Conservation (phyloP, 441 rosid genomes). For the Gossypium davidsonii region DNA sequence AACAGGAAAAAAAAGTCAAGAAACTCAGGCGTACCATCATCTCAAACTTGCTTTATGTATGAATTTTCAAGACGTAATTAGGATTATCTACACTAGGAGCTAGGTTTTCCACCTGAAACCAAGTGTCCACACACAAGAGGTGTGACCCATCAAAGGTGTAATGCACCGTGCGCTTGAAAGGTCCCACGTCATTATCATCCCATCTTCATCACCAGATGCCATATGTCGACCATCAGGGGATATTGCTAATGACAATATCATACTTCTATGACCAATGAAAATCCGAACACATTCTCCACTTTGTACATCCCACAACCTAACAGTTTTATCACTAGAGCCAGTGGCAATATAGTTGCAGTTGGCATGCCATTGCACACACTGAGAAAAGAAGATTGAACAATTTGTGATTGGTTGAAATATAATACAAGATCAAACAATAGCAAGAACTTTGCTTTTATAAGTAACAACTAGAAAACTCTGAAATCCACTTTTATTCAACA, state of each 20-base stretch:
- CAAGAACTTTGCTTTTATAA: not conserved
- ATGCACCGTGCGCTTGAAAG: slow-evolving; percentile 84
- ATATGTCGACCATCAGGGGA: slow-evolving; percentile 91
- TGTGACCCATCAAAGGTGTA: slow-evolving; percentile 89
- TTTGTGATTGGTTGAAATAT: not conserved
- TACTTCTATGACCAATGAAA: slow-evolving; percentile 90
- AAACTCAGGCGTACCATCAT: not conserved
- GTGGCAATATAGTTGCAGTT: slow-evolving; percentile 96
- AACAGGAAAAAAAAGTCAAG: not conserved
- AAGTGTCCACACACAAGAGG: slow-evolving; percentile 86
- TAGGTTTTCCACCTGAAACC: slow-evolving; percentile 58
- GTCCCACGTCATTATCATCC: slow-evolving; percentile 98
- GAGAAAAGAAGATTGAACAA: slow-evolving; percentile 26
- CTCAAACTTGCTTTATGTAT: not conserved
- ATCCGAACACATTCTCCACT: slow-evolving; percentile 88
- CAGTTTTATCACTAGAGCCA: slow-evolving; percentile 93
- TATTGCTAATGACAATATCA: slow-evolving; percentile 88
- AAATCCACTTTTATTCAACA: not conserved
- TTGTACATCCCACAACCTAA: slow-evolving; percentile 89
- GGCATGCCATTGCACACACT: slow-evolving; percentile 98
- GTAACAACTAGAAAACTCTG: not conserved
- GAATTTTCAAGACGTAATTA: not conserved
- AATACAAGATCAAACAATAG: not conserved
- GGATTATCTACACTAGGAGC: not conserved
- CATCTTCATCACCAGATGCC: slow-evolving; percentile 99